Base-by-base conservation (phyloP, 768 basidiomycete genomes). In the Naganishia vaughanmartiniae region DNA sequence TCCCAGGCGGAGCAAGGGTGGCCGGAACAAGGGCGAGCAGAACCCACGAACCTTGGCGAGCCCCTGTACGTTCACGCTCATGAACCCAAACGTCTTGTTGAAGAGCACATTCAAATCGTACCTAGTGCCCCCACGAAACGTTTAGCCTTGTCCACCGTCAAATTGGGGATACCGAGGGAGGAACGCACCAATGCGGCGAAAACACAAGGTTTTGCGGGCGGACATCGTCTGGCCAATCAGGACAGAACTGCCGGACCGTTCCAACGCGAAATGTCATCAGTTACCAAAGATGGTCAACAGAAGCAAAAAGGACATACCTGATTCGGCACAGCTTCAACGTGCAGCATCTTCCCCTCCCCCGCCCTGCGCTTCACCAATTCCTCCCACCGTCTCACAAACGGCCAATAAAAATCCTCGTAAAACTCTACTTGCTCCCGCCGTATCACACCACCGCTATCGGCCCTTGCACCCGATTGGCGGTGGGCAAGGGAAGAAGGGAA, bases 81-180 rank as follows among this genome's bases (percentile, higher is more conserved):
- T 90, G 75, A 90, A 86, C 0, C 90, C 88, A 72, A 92, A 92
- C 2, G 86, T 85, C 79, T 96, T 96, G 30, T 82, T 81, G 82
- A 97, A 98, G 9, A 99, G 84, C 9, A 88, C 87, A 67, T 93
- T 89, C 9, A 99, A 85, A 78, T 98, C 95, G 74, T 99, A 98
- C 91, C 91, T 92, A 67, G 9, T 42, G 2, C 10, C 7, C 5
- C 24, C 48, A 21, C 0, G 15, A 6, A 36, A 48, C 9, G 36
- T 53, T 24, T 56, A 51, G 24, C 48, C 21, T n/a, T n/a, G 48
- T 6, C 5, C n/a, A 3, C 48, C 48, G 24, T 24, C 21, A 5
- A 42, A 4, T 34, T 4, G 31, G 5, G 31, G n/a, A 15, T 4
- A 48, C 39, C 45, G 26, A 24, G 54, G 30, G 24, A 21, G n/a